A percentile compares a stretch with the other conserved stretches of the same genome.
Evolutionary conservation across 2,329 filamentous ascomycete genomes (phyloP).

Genomic region (Septoria linicola): DNA sequence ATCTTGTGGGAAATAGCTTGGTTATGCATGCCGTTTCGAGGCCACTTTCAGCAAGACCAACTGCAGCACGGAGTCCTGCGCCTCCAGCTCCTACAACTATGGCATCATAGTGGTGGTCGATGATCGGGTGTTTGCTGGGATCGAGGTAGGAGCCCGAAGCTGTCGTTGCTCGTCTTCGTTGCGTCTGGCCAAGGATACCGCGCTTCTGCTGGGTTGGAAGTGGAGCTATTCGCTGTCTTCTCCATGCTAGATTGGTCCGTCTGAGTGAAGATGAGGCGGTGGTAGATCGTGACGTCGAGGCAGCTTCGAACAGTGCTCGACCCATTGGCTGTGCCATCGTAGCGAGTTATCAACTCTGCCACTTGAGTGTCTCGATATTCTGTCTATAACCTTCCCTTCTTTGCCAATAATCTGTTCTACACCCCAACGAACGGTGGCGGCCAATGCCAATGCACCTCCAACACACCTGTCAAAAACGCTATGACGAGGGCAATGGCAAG

Average conservation of each 20-base stretch:
- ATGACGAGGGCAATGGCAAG: not conserved
- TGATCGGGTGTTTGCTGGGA: conserved; percentile 74
- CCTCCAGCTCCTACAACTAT: conserved; percentile 57
- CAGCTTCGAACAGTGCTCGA: conserved; percentile 20
- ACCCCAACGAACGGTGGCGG: no score
- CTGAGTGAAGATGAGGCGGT: conserved; percentile 13
- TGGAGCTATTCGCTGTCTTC: conserved; percentile 8
- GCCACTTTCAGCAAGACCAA: conserved; percentile 63
- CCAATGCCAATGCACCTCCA: conserved; percentile 6
- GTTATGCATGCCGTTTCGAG: conserved; percentile 65
- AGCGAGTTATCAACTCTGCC: not conserved
- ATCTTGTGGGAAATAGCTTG: conserved; percentile 61
- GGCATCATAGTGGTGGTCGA: conserved; percentile 92
- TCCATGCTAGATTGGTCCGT: conserved; percentile 10
- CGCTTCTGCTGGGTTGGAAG: conserved; percentile 21
- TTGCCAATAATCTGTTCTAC: no score
- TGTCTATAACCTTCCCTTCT: not conserved
- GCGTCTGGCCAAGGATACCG: conserved; percentile 27
- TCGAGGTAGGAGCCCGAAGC: conserved; percentile 22
- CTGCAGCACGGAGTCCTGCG: conserved; percentile 62
- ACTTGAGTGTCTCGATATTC: not conserved
- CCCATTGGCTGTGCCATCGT: conserved; percentile 22
- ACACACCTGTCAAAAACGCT: not conserved
- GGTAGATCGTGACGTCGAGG: conserved; percentile 17
- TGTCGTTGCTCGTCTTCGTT: conserved; percentile 33